These are phyloP conservation scores for Tricladium varicosporioides DNA, from an alignment of 2,329 filamentous ascomycete species.

Conservation along the genomic window DNA sequence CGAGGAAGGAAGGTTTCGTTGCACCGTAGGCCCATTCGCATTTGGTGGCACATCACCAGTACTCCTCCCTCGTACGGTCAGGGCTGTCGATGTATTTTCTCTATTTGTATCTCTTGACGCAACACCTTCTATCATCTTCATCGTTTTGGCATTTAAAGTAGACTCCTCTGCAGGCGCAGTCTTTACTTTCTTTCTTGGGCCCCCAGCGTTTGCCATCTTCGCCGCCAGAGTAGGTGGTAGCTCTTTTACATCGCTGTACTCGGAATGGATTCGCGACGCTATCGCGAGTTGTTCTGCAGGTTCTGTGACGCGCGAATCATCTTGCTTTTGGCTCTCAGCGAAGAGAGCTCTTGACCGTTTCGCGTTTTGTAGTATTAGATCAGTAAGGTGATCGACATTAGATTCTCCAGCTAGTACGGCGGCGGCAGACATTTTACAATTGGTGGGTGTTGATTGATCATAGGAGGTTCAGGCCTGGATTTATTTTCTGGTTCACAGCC, in stretches of 20 bases:
- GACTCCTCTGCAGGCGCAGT: constrained; percentile 39
- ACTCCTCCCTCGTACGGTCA: constrained; percentile 49
- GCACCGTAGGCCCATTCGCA: constrained; percentile 52
- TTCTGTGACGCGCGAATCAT: constrained; percentile 25
- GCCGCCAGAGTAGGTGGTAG: constrained; percentile 76
- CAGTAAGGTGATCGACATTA: constrained; percentile 34
- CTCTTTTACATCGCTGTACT: constrained; percentile 76
- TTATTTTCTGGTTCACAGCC: constrained; percentile 11
- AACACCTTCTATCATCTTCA: constrained; percentile 66
- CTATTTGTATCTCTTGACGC: constrained; percentile 38
- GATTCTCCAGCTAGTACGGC: constrained; percentile 6
- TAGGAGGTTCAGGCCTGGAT: not conserved
- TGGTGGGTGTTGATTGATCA: constrained; percentile 9
- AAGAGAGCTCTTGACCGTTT: constrained; percentile 42
- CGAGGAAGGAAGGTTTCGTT: constrained; percentile 48
- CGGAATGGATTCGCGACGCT: constrained; percentile 40
- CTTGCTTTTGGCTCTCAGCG: constrained; percentile 28
- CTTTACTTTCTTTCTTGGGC: constrained; percentile 59
- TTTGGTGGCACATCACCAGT: constrained; percentile 45
- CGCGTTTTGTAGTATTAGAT: constrained; percentile 42
- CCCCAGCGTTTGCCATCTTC: constrained; percentile 69
- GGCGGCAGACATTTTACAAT: constrained; percentile 10
- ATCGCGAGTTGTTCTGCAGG: constrained; percentile 30
- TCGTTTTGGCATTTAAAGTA: constrained; percentile 46
- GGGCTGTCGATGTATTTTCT: constrained; percentile 51